These are phyloP conservation scores for Candida incommunis DNA, from an alignment of 805 yeast species.

Conservation along the genomic window DNA sequence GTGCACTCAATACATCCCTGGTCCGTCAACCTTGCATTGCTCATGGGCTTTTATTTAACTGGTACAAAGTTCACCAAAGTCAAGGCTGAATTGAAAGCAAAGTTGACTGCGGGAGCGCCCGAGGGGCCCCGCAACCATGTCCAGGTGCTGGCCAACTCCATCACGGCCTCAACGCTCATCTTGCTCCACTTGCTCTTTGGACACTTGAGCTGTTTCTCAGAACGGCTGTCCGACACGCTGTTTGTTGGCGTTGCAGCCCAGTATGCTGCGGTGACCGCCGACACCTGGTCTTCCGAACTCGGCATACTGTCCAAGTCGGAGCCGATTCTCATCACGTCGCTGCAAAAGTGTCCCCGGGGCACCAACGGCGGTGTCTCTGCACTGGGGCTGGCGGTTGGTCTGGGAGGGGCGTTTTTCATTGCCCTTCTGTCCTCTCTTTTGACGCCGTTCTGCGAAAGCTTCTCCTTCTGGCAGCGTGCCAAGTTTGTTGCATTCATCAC, in stretches of 20 bases:
- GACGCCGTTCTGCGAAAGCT: conserved; percentile 10
- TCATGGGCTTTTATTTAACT: conserved; percentile 25
- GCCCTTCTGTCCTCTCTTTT: conserved; percentile 19
- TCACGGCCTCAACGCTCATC: conserved; percentile 24
- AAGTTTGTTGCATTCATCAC: conserved; percentile 18
- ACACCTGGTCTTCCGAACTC: conserved; percentile 34
- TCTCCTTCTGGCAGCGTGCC: conserved; percentile 8
- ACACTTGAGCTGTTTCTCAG: neutral
- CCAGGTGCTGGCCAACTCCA: conserved; percentile 30
- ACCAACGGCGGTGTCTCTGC: conserved; percentile 33
- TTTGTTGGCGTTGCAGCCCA: conserved; percentile 22
- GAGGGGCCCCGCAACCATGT: conserved; percentile 25
- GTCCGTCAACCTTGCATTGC: conserved; percentile 20
- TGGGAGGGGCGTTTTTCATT: conserved; percentile 23
- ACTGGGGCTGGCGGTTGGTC: conserved; percentile 25
- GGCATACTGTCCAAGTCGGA: conserved; percentile 26
- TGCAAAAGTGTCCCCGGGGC: conserved; percentile 29
- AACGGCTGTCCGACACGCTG: conserved; percentile 4
- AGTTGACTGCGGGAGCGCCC: conserved; percentile 16
- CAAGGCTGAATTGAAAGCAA: conserved; percentile 23
- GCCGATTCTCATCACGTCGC: conserved; percentile 28
- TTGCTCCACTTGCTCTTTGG: conserved; percentile 11
- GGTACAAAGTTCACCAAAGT: conserved; percentile 27
- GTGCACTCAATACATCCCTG: conserved; percentile 27
- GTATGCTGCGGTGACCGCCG: conserved; percentile 31